A percentile compares a stretch with the other conserved stretches of the same genome.
Evolutionary conservation across 495 filamentous ascomycete species (phyloP).

Genomic region (Platismatia glauca): DNA sequence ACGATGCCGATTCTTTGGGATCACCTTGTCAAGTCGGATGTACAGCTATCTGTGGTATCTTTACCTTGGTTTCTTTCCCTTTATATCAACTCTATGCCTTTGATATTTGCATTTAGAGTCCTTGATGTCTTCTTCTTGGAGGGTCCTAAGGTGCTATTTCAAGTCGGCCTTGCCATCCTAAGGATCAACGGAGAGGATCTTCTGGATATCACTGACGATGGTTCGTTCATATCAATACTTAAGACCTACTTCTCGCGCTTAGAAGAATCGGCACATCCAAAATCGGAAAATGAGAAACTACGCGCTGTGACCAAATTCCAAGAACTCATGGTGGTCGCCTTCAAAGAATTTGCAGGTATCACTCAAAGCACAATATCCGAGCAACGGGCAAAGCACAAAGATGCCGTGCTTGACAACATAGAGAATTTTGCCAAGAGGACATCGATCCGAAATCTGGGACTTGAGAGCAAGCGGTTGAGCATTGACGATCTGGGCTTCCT

Average conservation of each 20-base stretch:
- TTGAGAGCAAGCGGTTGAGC: constrained; percentile 83
- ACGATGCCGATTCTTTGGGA: constrained; percentile 99
- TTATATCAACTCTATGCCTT: constrained; percentile 98
- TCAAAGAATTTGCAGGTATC: constrained; percentile 93
- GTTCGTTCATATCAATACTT: constrained; percentile 89
- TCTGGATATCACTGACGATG: constrained; percentile 90
- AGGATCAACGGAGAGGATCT: constrained; percentile 97
- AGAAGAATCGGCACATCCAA: constrained; percentile 92
- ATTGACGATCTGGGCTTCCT: constrained; percentile 76
- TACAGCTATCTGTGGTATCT: constrained; percentile 97
- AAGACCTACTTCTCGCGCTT: constrained; percentile 90
- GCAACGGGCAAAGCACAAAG: constrained; percentile 83
- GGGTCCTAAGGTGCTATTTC: constrained; percentile 94
- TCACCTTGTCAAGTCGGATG: constrained; percentile 86
- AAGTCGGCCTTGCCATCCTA: constrained; percentile 89
- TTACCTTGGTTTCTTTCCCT: constrained; percentile 96
- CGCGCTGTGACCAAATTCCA: constrained; percentile 91
- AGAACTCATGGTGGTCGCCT: constrained; percentile 96
- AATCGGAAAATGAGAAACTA: constrained; percentile 85
- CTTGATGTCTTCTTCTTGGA: constrained; percentile 97
- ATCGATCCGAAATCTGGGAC: constrained; percentile 88
- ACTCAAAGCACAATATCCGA: constrained; percentile 88
- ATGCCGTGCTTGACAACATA: constrained; percentile 83
- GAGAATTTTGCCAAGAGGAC: constrained; percentile 96
- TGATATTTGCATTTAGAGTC: constrained; percentile 93